Evolutionary conservation across 495 filamentous ascomycete species (phyloP), one percentile per base, ranked within the genome.

Genomic region (Xylaria acuta): DNA sequence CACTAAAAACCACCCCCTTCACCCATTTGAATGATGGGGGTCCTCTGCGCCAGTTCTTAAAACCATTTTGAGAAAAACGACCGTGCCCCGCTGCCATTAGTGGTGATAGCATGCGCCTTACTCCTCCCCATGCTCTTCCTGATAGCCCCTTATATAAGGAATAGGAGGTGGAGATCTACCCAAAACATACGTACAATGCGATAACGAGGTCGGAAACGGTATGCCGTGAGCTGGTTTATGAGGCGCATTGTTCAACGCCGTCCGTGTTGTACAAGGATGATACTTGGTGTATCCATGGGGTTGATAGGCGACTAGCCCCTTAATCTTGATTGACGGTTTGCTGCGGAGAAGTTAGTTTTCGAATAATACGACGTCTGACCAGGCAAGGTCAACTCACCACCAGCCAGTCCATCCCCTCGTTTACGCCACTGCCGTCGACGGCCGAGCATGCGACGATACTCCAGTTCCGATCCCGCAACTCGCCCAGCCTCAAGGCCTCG

Each of bases 351-450:
- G 54, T 59, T 34, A 73, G 71, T 18, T 5, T 34, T 56, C 64
- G 20, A 32, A 30, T 47, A 4, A 8, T 27, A 60, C 32, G 6
- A n/a, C n/a, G 22, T 16, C 20, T 36, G 38, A 18, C 58, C 3
- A 4, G 20, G 20, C 1, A 64, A 32, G n/a, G 12, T 27, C n/a
- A 49, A 91, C 94, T 85, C 83, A 97, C 95, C 88, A 96, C 94
- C 79, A 99, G 82, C 96, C 96, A 99, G 84, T 99, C 95, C 96
- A 99, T 99, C 62, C 96, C 96, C 80, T 99, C 96, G 68, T 89
- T 91, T 34, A 99, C 91, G 76, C 96, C 96, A 72, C 93, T 93
- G 38, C 96, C 96, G 77, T 97, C 96, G 68, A 99, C 94, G 34
- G 97, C 97, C 77, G 92, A 95, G 82, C 96, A 99, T 27, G 94